Conservation (phyloP, 768 basidiomycete species). For the Mycena haematopus region DNA sequence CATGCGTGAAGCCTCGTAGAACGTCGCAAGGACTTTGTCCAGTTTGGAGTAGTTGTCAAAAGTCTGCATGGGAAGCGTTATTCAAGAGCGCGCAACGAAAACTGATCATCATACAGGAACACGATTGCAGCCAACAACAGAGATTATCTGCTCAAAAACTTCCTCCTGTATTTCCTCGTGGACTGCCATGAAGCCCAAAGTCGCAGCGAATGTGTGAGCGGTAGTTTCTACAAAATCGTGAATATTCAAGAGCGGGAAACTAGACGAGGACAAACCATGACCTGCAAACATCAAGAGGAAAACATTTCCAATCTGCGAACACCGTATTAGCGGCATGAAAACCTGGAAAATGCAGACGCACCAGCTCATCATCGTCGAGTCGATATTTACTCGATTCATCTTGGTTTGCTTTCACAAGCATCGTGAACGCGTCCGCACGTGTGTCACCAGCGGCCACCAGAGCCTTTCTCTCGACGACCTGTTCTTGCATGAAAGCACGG, state of each 20-base stretch:
- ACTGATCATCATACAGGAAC: slow-evolving; percentile 38
- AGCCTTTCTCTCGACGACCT: slow-evolving; percentile 43
- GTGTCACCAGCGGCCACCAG: slow-evolving; percentile 33
- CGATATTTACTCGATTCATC: slow-evolving; percentile 46
- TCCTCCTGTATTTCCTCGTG: slow-evolving; percentile 57
- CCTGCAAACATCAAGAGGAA: slow-evolving; percentile 63
- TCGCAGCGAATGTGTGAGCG: slow-evolving; percentile 54
- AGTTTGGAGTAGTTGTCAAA: slow-evolving; percentile 32
- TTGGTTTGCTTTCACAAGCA: slow-evolving; percentile 54
- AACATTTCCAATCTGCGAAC: slow-evolving; percentile 56
- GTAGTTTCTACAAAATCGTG: slow-evolving; percentile 49
- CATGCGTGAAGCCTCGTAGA: slow-evolving; percentile 40
- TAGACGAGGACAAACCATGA: slow-evolving; percentile 46
- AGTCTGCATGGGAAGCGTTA: slow-evolving; percentile 18
- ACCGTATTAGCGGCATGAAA: neutral
- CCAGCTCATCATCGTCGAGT: slow-evolving; percentile 49
- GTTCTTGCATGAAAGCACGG: slow-evolving; percentile 26
- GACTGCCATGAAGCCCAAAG: slow-evolving; percentile 52
- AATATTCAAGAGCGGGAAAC: neutral
- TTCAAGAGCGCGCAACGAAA: neutral
- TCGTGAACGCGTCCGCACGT: slow-evolving; percentile 45
- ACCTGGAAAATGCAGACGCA: slow-evolving; percentile 28
- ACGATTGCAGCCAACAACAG: slow-evolving; percentile 42
- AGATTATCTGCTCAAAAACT: slow-evolving; percentile 49
- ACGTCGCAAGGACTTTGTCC: slow-evolving; percentile 37